Conservation (phyloP, 441 rosid species). For the Corymbia calophylla region DNA sequence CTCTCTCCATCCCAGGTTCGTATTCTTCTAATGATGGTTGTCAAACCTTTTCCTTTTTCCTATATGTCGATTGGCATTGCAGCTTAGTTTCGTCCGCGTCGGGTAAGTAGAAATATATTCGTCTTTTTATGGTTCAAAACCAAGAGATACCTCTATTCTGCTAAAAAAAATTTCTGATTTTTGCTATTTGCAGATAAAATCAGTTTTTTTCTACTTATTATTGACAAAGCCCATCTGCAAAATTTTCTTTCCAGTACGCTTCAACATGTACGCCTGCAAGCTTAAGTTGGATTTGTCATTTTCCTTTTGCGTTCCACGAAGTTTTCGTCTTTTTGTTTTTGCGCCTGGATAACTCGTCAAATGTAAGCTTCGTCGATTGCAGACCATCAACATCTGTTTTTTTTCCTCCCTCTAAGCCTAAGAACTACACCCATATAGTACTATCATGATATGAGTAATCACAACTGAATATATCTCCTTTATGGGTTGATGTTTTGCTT, state of each 20-base stretch:
- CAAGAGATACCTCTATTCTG: not conserved
- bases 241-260: not conserved
- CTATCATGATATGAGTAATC: not conserved
- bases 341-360: rapidly evolving
- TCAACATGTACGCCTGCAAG: not conserved
- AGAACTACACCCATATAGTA: not conserved
- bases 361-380: not conserved
- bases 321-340: not conserved
- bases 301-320: not conserved
- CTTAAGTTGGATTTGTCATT: not conserved
- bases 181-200: not conserved
- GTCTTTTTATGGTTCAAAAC: not conserved
- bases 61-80: not conserved
- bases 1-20: not conserved
- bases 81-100: not conserved
- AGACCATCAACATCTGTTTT: not conserved
- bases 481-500: not conserved
- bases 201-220: not conserved
- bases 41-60: not conserved
- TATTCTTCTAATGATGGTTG: not conserved
- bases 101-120: not conserved
- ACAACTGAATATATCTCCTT: not conserved
- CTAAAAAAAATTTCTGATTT: not conserved
- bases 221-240: not conserved
- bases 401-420: not conserved